Percentiles rank a stretch among this genome's conserved stretches.
phyloP scores from a whole-genome alignment of 2,329 filamentous ascomycete species.

The Penicillium frequentans region DNA sequence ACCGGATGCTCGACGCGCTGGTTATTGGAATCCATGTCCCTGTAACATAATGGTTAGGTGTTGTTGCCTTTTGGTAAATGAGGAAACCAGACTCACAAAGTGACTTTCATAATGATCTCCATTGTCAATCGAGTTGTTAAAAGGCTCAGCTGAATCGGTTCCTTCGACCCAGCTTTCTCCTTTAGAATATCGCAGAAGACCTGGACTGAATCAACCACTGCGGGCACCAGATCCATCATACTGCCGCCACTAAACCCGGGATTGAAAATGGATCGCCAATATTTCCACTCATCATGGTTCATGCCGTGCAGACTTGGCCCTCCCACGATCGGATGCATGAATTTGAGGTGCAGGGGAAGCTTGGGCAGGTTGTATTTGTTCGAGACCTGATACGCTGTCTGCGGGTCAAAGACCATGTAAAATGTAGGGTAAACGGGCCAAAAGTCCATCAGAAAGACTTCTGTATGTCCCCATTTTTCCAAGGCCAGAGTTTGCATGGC shows the following conservation, averaged over 20 bases:
- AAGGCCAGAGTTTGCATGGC: not conserved
- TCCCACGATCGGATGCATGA: not conserved
- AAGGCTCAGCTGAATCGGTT: too few species aligned
- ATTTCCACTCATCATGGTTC: not conserved
- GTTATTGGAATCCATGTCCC: not conserved
- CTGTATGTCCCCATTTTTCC: not conserved
- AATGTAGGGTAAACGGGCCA: not conserved
- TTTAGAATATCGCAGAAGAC: not conserved
- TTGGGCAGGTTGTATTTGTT: not conserved
- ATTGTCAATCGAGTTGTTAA: not conserved
- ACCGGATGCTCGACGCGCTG: not conserved
- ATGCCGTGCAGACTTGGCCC: not conserved
- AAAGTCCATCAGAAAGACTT: not conserved
- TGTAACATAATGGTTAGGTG: not conserved
- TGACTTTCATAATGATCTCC: not conserved
- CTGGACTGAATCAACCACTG: not conserved
- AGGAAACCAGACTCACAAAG: not conserved
- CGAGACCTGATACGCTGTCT: not conserved
- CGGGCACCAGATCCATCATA: conserved; percentile 1
- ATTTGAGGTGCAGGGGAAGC: not conserved
- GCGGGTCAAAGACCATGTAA: not conserved
- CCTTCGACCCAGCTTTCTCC: not conserved
- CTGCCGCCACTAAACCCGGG: not conserved
- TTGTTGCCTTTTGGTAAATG: too few species aligned
- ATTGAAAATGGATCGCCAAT: not conserved